A percentile compares a stretch with the other conserved stretches of the same genome.
phyloP scores from a whole-genome alignment of 75 land plant species.

The Chamaecyparis obtusa region DNA sequence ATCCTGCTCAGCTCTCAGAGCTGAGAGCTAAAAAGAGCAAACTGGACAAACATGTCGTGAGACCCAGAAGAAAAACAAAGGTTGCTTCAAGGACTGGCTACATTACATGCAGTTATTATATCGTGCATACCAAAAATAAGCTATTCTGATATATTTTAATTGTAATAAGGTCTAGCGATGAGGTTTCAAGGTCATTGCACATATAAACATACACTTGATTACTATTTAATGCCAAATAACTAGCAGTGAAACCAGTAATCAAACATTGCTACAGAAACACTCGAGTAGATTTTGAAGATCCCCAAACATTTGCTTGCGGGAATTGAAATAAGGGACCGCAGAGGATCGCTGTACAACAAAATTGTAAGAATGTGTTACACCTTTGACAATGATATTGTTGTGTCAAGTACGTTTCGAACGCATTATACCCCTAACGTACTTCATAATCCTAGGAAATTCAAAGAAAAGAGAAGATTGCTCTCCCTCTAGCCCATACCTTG shows the following conservation, averaged over 20 bases:
- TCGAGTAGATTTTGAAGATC: background rate
- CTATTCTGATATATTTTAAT: background rate
- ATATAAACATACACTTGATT: background rate
- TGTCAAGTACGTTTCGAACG: background rate
- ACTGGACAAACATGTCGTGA: background rate
- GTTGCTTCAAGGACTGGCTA: background rate
- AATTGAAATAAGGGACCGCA: background rate
- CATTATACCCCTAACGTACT: conserved; percentile 49
- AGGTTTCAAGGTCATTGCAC: background rate
- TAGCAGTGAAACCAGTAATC: background rate
- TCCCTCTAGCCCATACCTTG: conserved; percentile 74
- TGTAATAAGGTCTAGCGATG: background rate
- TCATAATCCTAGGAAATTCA: conserved; percentile 74
- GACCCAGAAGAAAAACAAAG: background rate
- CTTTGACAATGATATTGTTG: background rate
- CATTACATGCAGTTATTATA: background rate
- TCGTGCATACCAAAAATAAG: background rate
- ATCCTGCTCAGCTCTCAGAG: background rate
- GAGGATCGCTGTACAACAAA: background rate
- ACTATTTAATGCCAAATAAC: background rate
- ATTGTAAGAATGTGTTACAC: background rate
- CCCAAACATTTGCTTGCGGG: background rate
- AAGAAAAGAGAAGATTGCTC: conserved; percentile 61
- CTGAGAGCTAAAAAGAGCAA: background rate
- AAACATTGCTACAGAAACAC: background rate